phyloP scores from a whole-genome alignment of 2,329 filamentous ascomycete species.

The Colletotrichum cuscutae region DNA sequence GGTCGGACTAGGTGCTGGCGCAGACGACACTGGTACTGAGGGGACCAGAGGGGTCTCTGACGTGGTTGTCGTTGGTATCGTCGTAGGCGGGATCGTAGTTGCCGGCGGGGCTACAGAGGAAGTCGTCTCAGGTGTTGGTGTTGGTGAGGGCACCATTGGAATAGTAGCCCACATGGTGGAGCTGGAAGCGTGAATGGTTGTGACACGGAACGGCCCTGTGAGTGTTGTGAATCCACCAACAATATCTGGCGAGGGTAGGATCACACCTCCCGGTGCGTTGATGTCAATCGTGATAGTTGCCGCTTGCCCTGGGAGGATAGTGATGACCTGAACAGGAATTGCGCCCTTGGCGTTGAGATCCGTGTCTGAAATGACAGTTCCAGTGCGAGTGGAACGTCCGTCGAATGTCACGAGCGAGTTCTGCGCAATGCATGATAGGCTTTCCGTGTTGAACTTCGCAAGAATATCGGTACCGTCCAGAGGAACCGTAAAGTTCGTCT shows the following conservation, averaged over 20 bases:
- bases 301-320: constrained; percentile 41
- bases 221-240: constrained; percentile 39
- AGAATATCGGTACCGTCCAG: constrained; percentile 77
- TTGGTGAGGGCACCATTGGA: constrained; percentile 38
- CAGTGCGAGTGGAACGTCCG: constrained; percentile 56
- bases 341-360: constrained; percentile 31
- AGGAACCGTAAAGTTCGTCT: constrained; percentile 78
- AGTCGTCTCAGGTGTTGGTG: constrained; percentile 37
- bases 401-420: constrained; percentile 91
- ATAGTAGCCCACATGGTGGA: constrained; percentile 47
- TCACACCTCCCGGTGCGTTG: constrained; percentile 34
- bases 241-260: constrained; percentile 34
- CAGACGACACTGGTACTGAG: constrained; percentile 10
- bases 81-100: constrained; percentile 34
- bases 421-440: constrained; percentile 83
- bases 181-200: constrained; percentile 31
- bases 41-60: constrained; percentile 8
- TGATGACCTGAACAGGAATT: constrained; percentile 39
- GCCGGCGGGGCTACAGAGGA: neutral
- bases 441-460: constrained; percentile 78
- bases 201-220: constrained; percentile 38
- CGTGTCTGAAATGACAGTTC: constrained; percentile 40
- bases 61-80: constrained; percentile 33
- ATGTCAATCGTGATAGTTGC: constrained; percentile 47
- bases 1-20: constrained; percentile 39